Conservation (phyloP, 192 early-diverging fungal species). For the Coemansia sp. region DNA sequence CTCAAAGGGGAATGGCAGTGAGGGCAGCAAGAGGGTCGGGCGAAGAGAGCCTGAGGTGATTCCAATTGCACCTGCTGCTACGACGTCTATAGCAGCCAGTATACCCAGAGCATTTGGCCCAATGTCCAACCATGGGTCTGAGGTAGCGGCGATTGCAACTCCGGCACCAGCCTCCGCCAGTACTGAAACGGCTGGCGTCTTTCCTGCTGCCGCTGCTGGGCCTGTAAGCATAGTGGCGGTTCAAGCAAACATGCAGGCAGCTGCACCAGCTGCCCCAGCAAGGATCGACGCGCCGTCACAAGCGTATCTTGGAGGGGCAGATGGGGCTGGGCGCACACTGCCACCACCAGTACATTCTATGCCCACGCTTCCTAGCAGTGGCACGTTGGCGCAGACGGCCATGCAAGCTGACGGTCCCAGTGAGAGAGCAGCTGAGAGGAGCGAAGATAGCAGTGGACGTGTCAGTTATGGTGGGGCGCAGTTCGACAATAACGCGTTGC, state of each 20-base stretch:
- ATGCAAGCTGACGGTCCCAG: neutral
- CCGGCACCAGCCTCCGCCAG: neutral
- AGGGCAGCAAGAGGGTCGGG: neutral
- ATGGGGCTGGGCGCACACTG: conserved; percentile 7
- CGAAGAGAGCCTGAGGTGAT: conserved; percentile 1
- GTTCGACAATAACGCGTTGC: conserved; percentile 30
- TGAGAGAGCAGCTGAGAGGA: neutral
- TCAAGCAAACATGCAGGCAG: neutral
- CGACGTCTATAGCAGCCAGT: neutral
- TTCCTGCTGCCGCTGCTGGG: neutral
- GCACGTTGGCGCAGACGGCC: conserved; percentile 1
- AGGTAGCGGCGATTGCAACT: neutral
- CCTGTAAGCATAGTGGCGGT: neutral
- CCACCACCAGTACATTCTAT: neutral
- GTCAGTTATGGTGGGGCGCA: neutral
- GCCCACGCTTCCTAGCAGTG: conserved; percentile 13
- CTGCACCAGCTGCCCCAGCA: neutral
- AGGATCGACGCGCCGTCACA: neutral
- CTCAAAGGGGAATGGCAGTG: neutral
- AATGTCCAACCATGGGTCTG: neutral
- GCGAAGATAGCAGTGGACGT: neutral
- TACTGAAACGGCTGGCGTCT: neutral
- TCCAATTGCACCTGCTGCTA: conserved; percentile 13
- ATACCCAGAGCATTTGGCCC: neutral
- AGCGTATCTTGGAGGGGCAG: neutral